Conservation (phyloP, 169 alveolate genomes). For the Cryptosporidium meleagridis region DNA sequence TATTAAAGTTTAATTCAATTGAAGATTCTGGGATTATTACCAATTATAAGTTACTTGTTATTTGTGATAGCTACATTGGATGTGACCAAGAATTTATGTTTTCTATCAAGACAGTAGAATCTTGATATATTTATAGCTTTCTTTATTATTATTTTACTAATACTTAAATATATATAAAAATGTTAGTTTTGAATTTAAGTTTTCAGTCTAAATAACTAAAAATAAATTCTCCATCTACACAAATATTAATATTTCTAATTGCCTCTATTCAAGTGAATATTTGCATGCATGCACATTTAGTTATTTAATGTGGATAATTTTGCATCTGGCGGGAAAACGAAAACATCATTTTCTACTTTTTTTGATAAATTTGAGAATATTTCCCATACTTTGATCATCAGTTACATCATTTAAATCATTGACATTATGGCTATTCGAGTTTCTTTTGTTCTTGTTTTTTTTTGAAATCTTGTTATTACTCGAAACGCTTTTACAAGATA, state of each 20-base stretch:
- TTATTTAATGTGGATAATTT: neutral
- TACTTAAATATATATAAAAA: neutral
- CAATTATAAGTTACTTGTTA: conserved; percentile 54
- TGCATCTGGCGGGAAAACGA: neutral
- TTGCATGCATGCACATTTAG: neutral
- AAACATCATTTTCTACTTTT: neutral
- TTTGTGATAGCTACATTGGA: conserved; percentile 87
- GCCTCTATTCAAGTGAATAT: neutral
- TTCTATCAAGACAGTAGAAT: neutral
- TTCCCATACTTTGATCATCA: conserved; percentile 25
- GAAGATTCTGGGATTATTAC: conserved; percentile 80
- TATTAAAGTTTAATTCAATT: conserved; percentile 87
- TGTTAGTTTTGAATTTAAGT: neutral
- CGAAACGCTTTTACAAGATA: neutral
- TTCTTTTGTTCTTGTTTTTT: conserved; percentile 8
- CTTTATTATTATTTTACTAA: neutral
- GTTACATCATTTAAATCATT: neutral
- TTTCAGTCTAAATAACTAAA: neutral
- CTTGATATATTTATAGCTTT: neutral
- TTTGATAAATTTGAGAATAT: conserved; percentile 16
- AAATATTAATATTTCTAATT: neutral
- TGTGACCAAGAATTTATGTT: conserved; percentile 84
- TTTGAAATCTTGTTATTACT: neutral
- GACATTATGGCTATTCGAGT: neutral
- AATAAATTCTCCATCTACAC: neutral